Percentiles rank a stretch among this genome's conserved stretches.
phyloP scores from a whole-genome alignment of 73 alveolate species.

The Uronychia binucleata region DNA sequence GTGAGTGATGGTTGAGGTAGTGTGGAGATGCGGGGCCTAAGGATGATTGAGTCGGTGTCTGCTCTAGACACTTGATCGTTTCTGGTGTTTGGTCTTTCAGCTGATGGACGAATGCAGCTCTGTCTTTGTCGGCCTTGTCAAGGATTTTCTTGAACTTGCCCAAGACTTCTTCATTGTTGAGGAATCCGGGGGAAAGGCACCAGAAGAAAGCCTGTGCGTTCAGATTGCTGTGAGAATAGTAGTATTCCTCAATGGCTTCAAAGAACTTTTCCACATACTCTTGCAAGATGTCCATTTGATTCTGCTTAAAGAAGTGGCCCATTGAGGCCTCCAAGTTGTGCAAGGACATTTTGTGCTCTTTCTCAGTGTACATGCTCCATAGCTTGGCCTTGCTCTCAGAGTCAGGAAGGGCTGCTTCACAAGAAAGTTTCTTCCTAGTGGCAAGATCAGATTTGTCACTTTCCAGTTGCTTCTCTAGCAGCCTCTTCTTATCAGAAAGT shows the following conservation, averaged over 20 bases:
- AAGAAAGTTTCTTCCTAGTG: slow-evolving; percentile 55
- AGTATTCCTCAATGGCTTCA: slow-evolving; percentile 16
- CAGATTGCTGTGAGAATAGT: slow-evolving; percentile 37
- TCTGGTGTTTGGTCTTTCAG: slow-evolving; percentile 11
- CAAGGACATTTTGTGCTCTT: slow-evolving; percentile 38
- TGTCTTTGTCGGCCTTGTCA: background rate
- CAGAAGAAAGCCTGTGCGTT: slow-evolving; percentile 39
- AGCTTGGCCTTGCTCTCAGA: slow-evolving; percentile 56
- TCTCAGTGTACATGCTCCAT: slow-evolving; percentile 60
- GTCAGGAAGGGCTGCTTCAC: slow-evolving; percentile 72
- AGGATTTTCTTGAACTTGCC: slow-evolving; percentile 14
- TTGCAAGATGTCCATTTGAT: slow-evolving; percentile 37
- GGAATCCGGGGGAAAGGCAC: slow-evolving; percentile 27
- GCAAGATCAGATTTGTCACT: slow-evolving; percentile 73
- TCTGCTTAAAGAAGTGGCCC: slow-evolving; percentile 16
- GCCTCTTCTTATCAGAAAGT: slow-evolving; percentile 49
- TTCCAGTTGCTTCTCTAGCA: slow-evolving; percentile 54
- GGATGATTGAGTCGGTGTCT: slow-evolving; percentile 1
- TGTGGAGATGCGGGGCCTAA: background rate
- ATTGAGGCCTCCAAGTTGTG: slow-evolving; percentile 32
- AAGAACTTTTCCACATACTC: slow-evolving; percentile 43
- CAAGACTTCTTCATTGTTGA: slow-evolving; percentile 31
- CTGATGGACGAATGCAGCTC: slow-evolving; percentile 6
- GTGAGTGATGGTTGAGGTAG: background rate
- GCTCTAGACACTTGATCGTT: background rate